Conservation (phyloP, 768 basidiomycete species). For the Psilocybe cubensis region DNA sequence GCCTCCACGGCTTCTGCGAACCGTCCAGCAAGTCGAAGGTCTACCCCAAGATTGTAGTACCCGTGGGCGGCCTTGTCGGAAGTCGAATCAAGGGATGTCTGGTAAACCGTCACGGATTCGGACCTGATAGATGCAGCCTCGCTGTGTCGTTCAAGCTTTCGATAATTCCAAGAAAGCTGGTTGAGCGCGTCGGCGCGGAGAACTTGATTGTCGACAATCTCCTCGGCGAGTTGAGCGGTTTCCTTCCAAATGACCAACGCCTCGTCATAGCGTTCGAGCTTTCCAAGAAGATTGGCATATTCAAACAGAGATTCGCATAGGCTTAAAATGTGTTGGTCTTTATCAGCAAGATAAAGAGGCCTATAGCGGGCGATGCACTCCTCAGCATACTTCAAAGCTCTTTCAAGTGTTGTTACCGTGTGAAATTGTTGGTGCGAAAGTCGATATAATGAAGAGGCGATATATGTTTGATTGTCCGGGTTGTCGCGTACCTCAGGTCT, state of each 20-base stretch:
- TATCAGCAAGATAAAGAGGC: not conserved
- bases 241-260: slow-evolving; percentile 16
- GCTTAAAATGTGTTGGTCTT: slow-evolving; percentile 2
- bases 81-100: not conserved
- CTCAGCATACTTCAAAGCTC: slow-evolving; percentile 4
- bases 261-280: slow-evolving; percentile 7
- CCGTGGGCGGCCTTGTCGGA: slow-evolving; percentile 6
- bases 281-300: slow-evolving; percentile 11
- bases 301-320: slow-evolving; percentile 16
- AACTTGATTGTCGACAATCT: slow-evolving; percentile 12
- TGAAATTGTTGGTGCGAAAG: slow-evolving; percentile 12
- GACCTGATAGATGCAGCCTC: slow-evolving; percentile 12
- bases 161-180: slow-evolving; percentile 12
- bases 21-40: slow-evolving; percentile 8
- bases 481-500: not conserved
- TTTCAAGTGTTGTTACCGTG: not conserved
- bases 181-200: slow-evolving; percentile 16
- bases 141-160: slow-evolving; percentile 12
- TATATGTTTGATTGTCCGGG: slow-evolving; percentile 7
- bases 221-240: slow-evolving; percentile 7
- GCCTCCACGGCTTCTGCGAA: slow-evolving; percentile 9
- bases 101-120: slow-evolving; percentile 14
- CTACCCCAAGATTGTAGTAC: slow-evolving; percentile 15
- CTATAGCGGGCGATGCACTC: slow-evolving; percentile 6
- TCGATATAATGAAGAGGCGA: slow-evolving; percentile 8